Evolutionary conservation across 306 rosid species (phyloP).

Genomic region (Prunus campanulata): DNA sequence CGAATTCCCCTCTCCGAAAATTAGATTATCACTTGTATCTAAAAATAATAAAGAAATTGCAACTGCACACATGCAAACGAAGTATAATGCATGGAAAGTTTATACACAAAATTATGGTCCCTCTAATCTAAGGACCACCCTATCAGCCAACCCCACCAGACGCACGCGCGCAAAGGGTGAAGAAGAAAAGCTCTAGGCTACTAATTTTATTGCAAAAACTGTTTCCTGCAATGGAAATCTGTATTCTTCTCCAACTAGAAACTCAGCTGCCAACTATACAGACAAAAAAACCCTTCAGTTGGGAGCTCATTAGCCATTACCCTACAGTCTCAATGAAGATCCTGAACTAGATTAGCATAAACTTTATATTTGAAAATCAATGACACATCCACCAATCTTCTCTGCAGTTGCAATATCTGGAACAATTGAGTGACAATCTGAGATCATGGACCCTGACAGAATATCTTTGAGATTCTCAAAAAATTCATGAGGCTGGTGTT

Average conservation of each 20-base stretch:
- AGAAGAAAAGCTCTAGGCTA: not conserved
- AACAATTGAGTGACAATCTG: constrained; percentile 30
- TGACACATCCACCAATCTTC: constrained; percentile 49
- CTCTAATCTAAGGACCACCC: constrained; percentile 2
- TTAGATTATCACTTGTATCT: no score
- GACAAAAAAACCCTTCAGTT: not conserved
- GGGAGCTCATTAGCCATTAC: constrained; percentile 10
- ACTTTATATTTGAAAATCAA: constrained; percentile 65
- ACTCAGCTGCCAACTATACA: constrained; percentile 2
- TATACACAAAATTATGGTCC: no score
- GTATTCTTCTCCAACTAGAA: not conserved
- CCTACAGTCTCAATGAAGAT: not conserved
- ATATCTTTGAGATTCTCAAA: constrained; percentile 45
- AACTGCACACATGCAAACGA: not conserved
- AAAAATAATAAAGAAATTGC: not conserved
- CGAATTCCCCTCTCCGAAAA: no score
- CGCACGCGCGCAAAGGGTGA: not conserved
- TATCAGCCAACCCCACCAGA: not conserved
- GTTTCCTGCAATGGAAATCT: constrained; percentile 4
- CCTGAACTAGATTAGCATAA: not conserved
- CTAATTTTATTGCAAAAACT: not conserved
- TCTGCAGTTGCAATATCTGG: constrained; percentile 56
- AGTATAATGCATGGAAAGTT: constrained; percentile 1
- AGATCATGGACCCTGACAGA: constrained; percentile 36
- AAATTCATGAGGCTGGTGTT: constrained; percentile 35